Evolutionary conservation across 345 rosid genomes (phyloP).

Genomic region (Eucalyptus shirleyi): DNA sequence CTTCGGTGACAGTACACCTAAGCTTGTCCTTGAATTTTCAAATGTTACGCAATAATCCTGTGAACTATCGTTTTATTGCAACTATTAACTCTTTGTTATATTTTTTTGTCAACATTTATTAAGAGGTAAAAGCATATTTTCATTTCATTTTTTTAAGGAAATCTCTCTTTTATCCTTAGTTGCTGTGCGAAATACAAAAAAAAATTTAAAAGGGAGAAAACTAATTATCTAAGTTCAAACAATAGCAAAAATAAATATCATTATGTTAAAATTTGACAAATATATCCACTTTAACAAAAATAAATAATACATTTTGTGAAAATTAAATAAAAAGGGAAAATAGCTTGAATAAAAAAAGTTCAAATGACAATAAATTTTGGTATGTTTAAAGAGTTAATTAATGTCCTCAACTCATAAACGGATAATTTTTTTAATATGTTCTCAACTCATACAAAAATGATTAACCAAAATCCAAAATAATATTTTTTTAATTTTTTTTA

Average conservation of each 20-base stretch:
- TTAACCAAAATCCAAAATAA: background rate
- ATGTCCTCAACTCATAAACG: background rate
- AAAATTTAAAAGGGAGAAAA: background rate
- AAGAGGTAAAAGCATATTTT: background rate
- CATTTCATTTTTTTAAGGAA: background rate
- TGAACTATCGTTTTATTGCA: background rate
- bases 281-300: background rate
- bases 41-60: background rate
- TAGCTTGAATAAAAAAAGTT: background rate
- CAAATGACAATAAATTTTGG: background rate
- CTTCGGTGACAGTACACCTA: background rate
- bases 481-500: background rate
- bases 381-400: background rate
- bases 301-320: background rate
- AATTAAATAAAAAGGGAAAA: background rate
- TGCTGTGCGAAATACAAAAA: background rate
- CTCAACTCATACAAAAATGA: background rate
- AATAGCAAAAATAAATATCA: background rate
- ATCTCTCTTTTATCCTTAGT: background rate
- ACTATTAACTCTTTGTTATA: background rate
- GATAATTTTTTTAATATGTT: too few species aligned
- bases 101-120: background rate
- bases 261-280: background rate
- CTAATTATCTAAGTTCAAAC: background rate
- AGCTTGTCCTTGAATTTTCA: background rate